phyloP scores from a whole-genome alignment of 371 early-diverging fungal genomes.

The Mucor irregularis region DNA sequence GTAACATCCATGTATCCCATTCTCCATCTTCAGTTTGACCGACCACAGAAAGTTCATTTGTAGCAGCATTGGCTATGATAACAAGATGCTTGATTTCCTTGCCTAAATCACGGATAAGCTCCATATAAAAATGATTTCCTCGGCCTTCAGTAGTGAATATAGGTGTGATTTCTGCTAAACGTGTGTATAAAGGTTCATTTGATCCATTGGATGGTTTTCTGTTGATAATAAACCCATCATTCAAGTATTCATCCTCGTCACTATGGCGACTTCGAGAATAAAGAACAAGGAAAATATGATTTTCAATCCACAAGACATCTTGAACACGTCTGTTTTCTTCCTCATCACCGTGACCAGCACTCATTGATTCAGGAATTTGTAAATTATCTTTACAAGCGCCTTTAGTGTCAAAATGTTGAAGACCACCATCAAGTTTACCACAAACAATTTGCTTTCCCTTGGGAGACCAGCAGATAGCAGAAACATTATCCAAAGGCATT shows the following conservation, averaged over 20 bases:
- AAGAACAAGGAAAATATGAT: slow-evolving; percentile 35
- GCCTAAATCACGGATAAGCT: slow-evolving; percentile 39
- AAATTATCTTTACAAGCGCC: slow-evolving; percentile 30
- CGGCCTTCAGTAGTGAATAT: slow-evolving; percentile 36
- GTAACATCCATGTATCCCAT: slow-evolving; percentile 47
- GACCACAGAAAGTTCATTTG: slow-evolving; percentile 40
- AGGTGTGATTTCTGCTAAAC: slow-evolving; percentile 40
- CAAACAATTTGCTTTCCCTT: slow-evolving; percentile 58
- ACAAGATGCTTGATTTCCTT: slow-evolving; percentile 30
- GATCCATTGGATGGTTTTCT: slow-evolving; percentile 23
- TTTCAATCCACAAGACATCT: slow-evolving; percentile 48
- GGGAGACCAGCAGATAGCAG: slow-evolving; percentile 56
- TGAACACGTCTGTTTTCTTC: slow-evolving; percentile 30
- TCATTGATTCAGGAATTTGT: slow-evolving; percentile 25
- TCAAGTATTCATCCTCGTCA: slow-evolving; percentile 24
- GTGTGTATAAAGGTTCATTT: slow-evolving; percentile 23
- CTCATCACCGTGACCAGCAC: slow-evolving; percentile 21
- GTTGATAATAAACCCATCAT: slow-evolving; percentile 39
- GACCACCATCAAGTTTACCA: slow-evolving; percentile 38
- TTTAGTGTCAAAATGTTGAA: slow-evolving; percentile 35
- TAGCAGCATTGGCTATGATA: slow-evolving; percentile 40
- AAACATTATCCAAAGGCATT: slow-evolving; percentile 24
- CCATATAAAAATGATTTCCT: slow-evolving; percentile 43
- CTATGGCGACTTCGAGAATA: slow-evolving; percentile 24
- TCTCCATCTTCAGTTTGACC: slow-evolving; percentile 36